A percentile compares a stretch with the other conserved stretches of the same genome.
phyloP scores from a whole-genome alignment of 345 rosid species.

The Sonneratia caseolaris region DNA sequence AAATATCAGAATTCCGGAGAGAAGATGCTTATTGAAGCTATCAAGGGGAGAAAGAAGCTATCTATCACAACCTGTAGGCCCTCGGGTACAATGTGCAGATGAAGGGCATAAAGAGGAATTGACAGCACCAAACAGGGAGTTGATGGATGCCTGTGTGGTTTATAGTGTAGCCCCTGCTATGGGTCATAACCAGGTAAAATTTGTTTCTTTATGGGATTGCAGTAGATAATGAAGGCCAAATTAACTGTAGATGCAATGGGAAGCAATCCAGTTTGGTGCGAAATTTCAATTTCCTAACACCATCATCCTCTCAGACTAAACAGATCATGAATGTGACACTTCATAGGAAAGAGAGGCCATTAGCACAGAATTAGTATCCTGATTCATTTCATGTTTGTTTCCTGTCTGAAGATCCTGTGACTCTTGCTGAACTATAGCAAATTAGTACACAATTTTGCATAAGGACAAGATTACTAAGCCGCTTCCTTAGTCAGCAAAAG shows the following conservation, averaged over 20 bases:
- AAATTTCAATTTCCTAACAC: background rate
- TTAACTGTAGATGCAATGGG: background rate
- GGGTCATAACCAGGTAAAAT: constrained; percentile 75
- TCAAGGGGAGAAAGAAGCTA: background rate
- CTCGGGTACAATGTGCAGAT: background rate
- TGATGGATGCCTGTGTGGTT: constrained; percentile 49
- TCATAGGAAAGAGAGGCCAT: background rate
- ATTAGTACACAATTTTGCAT: background rate
- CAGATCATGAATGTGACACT: background rate
- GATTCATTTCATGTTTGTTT: background rate
- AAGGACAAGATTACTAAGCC: background rate
- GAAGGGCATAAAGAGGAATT: background rate
- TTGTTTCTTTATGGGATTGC: background rate
- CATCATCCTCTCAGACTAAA: background rate
- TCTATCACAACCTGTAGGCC: background rate
- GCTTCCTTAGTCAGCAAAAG: background rate
- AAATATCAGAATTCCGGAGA: background rate
- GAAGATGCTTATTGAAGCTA: background rate
- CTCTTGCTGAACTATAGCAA: background rate
- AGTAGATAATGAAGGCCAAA: background rate
- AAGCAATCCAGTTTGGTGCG: background rate
- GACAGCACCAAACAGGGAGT: background rate
- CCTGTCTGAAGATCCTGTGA: background rate
- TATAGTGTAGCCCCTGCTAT: constrained; percentile 72
- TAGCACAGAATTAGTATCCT: background rate